Evolutionary conservation across 495 filamentous ascomycete genomes (phyloP).

Genomic region (Chlorociboria aeruginascens): DNA sequence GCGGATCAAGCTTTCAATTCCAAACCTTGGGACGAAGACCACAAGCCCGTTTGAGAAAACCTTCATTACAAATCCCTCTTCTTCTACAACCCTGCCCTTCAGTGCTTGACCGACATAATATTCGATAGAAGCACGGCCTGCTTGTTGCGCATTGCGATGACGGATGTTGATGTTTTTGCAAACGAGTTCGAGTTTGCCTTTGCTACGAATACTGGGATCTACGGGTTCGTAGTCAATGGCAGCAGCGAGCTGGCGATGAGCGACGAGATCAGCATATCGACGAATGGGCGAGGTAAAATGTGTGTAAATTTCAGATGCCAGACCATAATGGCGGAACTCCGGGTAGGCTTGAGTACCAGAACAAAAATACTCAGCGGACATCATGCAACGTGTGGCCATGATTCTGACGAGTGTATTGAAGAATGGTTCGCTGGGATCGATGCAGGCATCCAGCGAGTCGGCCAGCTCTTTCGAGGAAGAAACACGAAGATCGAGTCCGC

Average conservation of each 20-base stretch:
- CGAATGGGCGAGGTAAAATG: conserved; percentile 97
- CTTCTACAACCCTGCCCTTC: conserved; percentile 63
- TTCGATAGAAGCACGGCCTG: conserved; percentile 82
- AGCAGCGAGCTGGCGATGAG: conserved; percentile 86
- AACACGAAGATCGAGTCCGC: conserved; percentile 61
- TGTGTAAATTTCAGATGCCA: conserved; percentile 93
- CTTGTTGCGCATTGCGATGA: conserved; percentile 92
- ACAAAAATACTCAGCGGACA: conserved; percentile 96
- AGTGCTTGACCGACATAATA: conserved; percentile 97
- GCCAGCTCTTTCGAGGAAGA: conserved; percentile 85
- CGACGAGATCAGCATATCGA: conserved; percentile 88
- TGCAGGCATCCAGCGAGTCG: conserved; percentile 76
- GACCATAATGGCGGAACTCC: conserved; percentile 92
- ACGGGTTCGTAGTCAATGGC: conserved; percentile 86
- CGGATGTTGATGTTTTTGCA: conserved; percentile 98
- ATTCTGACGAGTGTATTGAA: conserved; percentile 98
- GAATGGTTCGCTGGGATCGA: conserved; percentile 77
- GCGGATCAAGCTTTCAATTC: conserved; percentile 83
- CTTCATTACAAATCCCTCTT: conserved; percentile 92
- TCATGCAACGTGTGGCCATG: conserved; percentile 97
- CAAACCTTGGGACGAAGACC: conserved; percentile 89
- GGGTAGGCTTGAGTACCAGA: conserved; percentile 82
- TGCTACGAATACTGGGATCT: conserved; percentile 61
- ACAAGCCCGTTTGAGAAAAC: conserved; percentile 96
- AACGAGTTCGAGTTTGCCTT: conserved; percentile 74